Conservation (phyloP, 129 eudicot genomes). For the Ambrosia artemisiifolia region DNA sequence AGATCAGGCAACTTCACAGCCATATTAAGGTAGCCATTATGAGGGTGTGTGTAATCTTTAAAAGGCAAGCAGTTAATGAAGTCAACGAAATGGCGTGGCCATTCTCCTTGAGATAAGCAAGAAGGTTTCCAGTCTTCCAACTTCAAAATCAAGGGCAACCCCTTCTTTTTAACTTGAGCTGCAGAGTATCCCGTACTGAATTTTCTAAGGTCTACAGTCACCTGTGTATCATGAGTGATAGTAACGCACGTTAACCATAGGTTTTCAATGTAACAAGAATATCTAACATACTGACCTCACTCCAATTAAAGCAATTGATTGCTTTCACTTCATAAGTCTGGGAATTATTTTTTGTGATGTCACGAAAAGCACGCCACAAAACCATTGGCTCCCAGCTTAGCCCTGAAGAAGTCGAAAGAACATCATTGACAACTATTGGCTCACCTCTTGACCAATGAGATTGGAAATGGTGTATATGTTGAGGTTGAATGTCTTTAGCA, state of each 20-base stretch:
- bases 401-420: slow-evolving; percentile 36
- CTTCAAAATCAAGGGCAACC: neutral
- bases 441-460: slow-evolving; percentile 56
- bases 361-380: slow-evolving; percentile 54
- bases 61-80: slow-evolving; percentile 2
- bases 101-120: neutral
- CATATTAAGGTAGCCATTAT: slow-evolving; percentile 9
- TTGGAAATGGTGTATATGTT: slow-evolving; percentile 45
- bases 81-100: slow-evolving; percentile 10
- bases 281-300: neutral
- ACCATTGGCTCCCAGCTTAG: slow-evolving; percentile 82
- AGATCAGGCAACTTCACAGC: neutral
- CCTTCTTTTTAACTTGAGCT: neutral
- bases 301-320: slow-evolving; percentile 7
- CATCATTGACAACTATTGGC: slow-evolving; percentile 43
- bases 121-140: slow-evolving; percentile 21
- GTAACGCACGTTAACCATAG: neutral
- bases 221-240: neutral
- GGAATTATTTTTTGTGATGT: neutral
- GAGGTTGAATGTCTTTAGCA: slow-evolving; percentile 36
- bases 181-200: slow-evolving; percentile 10
- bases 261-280: neutral
- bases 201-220: neutral
- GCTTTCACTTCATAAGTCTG: slow-evolving; percentile 22
- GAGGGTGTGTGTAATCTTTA: slow-evolving; percentile 7